These are phyloP conservation scores for Chrysopogon serrulatus DNA, from an alignment of 176 grass and related monocot species.

Conservation along the genomic window DNA sequence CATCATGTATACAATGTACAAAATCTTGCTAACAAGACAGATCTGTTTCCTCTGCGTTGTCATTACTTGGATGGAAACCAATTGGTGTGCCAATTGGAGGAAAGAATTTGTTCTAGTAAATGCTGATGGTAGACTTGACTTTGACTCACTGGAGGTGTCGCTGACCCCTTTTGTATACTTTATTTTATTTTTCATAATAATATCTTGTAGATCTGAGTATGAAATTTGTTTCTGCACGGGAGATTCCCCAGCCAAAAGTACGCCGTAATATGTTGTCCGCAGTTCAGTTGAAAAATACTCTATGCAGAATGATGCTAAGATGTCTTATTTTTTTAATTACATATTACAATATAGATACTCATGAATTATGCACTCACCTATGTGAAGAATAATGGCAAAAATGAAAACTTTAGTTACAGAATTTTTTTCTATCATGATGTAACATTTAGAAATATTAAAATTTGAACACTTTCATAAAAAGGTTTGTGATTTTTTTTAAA, in stretches of 20 bases:
- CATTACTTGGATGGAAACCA: background rate
- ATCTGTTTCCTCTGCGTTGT: background rate
- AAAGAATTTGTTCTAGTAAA: background rate
- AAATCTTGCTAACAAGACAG: constrained; percentile 23
- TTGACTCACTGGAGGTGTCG: background rate
- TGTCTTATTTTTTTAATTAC: too few species aligned
- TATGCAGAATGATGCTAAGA: background rate
- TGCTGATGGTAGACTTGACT: background rate
- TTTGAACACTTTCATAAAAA: too few species aligned
- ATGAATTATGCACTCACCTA: too few species aligned
- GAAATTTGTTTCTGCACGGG: background rate
- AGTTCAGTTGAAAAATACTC: background rate
- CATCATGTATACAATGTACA: constrained; percentile 40
- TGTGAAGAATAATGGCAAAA: background rate
- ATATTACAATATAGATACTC: too few species aligned
- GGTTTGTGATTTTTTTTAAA: too few species aligned
- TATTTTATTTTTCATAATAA: background rate
- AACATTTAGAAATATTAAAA: too few species aligned
- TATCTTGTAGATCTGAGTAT: background rate
- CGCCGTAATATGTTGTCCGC: background rate
- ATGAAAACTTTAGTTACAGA: background rate
- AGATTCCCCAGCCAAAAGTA: background rate
- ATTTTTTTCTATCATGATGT: background rate
- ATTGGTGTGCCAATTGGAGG: background rate
- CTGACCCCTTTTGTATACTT: background rate